Evolutionary conservation across 768 basidiomycete genomes (phyloP).

Genomic region (Mycena amicta): DNA sequence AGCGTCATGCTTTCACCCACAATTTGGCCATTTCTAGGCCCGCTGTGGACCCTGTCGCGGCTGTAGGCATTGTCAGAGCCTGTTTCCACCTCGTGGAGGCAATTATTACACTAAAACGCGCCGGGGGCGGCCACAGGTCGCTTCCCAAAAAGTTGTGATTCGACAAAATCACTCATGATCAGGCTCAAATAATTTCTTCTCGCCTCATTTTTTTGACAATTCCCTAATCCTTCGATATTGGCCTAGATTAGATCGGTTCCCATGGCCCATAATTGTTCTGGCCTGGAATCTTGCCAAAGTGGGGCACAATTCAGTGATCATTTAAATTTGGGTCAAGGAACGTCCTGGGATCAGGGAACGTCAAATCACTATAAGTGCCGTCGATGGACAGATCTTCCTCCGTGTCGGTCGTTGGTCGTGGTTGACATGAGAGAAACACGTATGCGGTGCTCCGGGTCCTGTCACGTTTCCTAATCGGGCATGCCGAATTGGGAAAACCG

Average conservation of each 20-base stretch:
- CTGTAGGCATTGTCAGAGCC: background rate
- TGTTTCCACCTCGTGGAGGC: background rate
- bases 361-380: background rate
- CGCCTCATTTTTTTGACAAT: background rate
- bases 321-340: background rate
- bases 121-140: background rate
- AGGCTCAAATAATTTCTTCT: background rate
- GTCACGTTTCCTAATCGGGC: too few relatives aligned
- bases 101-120: background rate
- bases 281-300: background rate
- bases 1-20: too few relatives aligned
- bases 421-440: too few relatives aligned
- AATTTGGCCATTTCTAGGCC: background rate
- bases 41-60: background rate
- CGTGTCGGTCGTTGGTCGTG: too few relatives aligned
- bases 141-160: background rate
- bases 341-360: background rate
- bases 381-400: too few relatives aligned
- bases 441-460: too few relatives aligned
- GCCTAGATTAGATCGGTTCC: background rate
- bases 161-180: background rate
- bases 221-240: background rate
- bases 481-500: too few relatives aligned
- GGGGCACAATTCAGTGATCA: background rate
- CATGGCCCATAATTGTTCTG: background rate